phyloP scores from a whole-genome alignment of 768 basidiomycete species.

The Amanita polypyramis region DNA sequence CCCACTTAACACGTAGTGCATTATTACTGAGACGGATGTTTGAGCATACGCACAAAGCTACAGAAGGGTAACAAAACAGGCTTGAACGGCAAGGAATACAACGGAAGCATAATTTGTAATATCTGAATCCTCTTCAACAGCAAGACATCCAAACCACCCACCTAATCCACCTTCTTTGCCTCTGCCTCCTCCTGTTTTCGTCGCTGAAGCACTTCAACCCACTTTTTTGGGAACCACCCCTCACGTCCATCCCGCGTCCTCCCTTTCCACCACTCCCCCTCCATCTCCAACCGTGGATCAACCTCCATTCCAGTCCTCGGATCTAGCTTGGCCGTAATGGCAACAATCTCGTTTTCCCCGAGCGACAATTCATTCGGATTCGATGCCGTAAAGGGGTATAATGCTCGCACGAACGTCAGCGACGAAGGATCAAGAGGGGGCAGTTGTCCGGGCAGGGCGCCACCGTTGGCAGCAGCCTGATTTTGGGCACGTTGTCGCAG shows the following conservation, averaged over 20 bases:
- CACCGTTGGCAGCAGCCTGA: constrained; percentile 30
- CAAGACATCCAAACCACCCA: neutral
- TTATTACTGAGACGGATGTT: too few species aligned
- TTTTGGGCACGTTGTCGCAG: constrained; percentile 54
- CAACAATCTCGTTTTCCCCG: constrained; percentile 87
- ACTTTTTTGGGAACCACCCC: constrained; percentile 92
- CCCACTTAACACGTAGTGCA: too few species aligned
- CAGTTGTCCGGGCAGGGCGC: constrained; percentile 10
- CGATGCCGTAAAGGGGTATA: constrained; percentile 68
- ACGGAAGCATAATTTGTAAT: too few species aligned
- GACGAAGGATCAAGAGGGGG: constrained; percentile 56
- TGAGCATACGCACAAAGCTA: too few species aligned
- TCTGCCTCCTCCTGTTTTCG: constrained; percentile 15
- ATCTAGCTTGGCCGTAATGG: constrained; percentile 75
- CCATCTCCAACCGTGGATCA: constrained; percentile 49
- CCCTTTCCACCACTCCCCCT: constrained; percentile 91
- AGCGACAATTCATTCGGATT: constrained; percentile 72
- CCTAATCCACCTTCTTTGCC: constrained; percentile 6
- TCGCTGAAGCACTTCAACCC: constrained; percentile 65
- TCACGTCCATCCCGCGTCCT: constrained; percentile 84
- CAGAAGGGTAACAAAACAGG: too few species aligned
- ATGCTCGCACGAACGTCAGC: constrained; percentile 75
- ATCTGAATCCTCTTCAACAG: too few species aligned
- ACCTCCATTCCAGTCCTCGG: constrained; percentile 58
- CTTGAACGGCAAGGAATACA: too few species aligned